Base-by-base conservation (phyloP, 2,329 filamentous ascomycete genomes). In the Venturiaceae sp. region DNA sequence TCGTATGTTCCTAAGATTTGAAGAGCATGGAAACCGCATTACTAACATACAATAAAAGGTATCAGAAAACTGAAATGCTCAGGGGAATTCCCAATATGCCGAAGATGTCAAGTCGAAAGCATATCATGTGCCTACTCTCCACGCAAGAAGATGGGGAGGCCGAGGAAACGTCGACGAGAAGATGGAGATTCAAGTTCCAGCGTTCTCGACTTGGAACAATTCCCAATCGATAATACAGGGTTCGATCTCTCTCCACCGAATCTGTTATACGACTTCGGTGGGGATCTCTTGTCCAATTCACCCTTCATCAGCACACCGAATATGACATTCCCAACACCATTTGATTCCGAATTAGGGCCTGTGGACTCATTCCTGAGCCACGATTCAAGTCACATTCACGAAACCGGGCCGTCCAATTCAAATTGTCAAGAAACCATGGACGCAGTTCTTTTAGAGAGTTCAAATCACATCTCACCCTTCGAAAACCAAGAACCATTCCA, bases 141-240 rank as follows among this genome's bases (percentile, higher is more conserved):
- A 2, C 75, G 75, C 56, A 79, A 77, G 64, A 72, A 68, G 36
- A 80, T 80, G 77, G 77, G 77, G 9, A 65, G 77, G 46, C 77
- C 77, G n/a, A 72, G 73, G 60, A 80, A 80, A 64, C 69, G 76
- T 55, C 66, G 67, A 60, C 66, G 71, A 53, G 67, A 69, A n/a
- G 68, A 64, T 7, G 60, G 60, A 4, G 63, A 61, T 37, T 28
- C 9, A 46, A 26, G 32, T 19, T 14, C 21, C n/a, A 14, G 28
- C 13, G 8, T 33, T 16, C 39, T 23, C 9, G 16, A 46, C 7
- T 28, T 37, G 2, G 52, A 37, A 21, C 32, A 26, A 5, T 37
- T 34, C 21, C 32, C 52, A n/a, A 39, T 39, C 8, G 9, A 11
- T 6, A 23, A 28, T 36, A 7, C 44, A 28, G 44, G 44, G 19